Conservation (phyloP, 331 rosid genomes). For the Telfairia occidentalis region DNA sequence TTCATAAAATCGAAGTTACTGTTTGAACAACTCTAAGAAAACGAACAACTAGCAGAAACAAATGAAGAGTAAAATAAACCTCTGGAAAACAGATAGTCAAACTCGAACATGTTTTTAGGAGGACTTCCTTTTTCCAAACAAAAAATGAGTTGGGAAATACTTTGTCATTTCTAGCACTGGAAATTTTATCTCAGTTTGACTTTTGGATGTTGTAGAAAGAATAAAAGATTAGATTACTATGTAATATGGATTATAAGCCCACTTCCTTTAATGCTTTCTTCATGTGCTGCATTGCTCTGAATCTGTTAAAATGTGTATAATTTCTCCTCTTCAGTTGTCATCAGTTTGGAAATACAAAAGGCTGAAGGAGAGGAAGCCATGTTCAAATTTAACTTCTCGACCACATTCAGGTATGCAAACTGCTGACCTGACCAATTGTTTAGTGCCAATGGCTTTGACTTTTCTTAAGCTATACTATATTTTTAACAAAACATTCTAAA, state of each 20-base stretch:
- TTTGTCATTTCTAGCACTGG: neutral
- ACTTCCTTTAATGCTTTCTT: neutral
- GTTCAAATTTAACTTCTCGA: constrained; percentile 51
- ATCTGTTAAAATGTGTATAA: neutral
- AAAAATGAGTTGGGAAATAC: neutral
- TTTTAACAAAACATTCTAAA: neutral
- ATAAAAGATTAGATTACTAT: neutral
- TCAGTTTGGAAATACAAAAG: constrained; percentile 78
- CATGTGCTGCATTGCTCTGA: neutral
- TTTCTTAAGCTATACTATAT: neutral
- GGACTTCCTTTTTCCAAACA: neutral
- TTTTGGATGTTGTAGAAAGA: neutral
- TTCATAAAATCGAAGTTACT: neutral
- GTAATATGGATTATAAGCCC: neutral
- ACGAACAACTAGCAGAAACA: neutral
- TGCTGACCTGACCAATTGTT: neutral
- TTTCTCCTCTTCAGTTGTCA: constrained; percentile 49
- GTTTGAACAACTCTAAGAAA: neutral
- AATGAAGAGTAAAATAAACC: neutral
- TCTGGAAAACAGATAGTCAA: neutral
- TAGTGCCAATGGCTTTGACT: neutral
- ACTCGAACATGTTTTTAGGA: neutral
- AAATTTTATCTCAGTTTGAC: neutral
- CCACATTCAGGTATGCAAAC: constrained; percentile 44
- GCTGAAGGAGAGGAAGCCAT: constrained; percentile 71